Evolutionary conservation across 495 filamentous ascomycete species (phyloP).

Genomic region (Trichoderma erinaceum): DNA sequence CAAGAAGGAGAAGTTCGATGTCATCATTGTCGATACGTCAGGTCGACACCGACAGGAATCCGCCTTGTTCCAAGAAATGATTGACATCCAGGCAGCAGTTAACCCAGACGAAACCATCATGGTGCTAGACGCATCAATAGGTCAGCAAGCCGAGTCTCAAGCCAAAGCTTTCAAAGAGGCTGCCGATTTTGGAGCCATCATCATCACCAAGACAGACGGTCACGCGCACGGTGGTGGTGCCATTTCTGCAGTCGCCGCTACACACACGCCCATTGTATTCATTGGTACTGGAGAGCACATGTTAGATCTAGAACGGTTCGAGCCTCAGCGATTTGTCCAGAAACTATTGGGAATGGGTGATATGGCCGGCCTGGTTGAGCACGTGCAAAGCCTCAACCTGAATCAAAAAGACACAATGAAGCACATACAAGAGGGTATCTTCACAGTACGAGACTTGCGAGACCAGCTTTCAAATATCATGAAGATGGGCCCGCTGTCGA

Average conservation of each 20-base stretch:
- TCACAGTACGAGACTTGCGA: constrained; percentile 88
- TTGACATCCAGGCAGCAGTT: constrained; percentile 88
- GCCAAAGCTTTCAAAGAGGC: constrained; percentile 96
- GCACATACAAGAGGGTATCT: constrained; percentile 93
- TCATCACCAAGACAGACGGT: constrained; percentile 97
- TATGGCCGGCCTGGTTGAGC: constrained; percentile 90
- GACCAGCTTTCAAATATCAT: constrained; percentile 97
- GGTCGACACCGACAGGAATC: constrained; percentile 92
- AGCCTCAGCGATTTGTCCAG: constrained; percentile 80
- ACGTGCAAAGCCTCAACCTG: constrained; percentile 93
- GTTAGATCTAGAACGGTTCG: constrained; percentile 89
- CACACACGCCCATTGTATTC: constrained; percentile 94
- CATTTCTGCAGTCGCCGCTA: constrained; percentile 96
- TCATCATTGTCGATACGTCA: constrained; percentile 97
- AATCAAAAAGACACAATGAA: constrained; percentile 99
- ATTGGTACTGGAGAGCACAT: constrained; percentile 96
- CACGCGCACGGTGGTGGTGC: constrained; percentile 92
- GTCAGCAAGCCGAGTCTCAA: constrained; percentile 90
- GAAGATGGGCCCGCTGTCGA: constrained; percentile 98
- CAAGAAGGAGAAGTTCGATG: constrained; percentile 96
- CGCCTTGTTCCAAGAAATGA: constrained; percentile 95
- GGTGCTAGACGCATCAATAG: constrained; percentile 93
- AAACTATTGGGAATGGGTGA: constrained; percentile 97
- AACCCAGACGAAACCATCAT: constrained; percentile 96
- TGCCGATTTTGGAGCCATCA: constrained; percentile 96